Evolutionary conservation across 768 basidiomycete species (phyloP).

Genomic region (Lactifluus rugatus): DNA sequence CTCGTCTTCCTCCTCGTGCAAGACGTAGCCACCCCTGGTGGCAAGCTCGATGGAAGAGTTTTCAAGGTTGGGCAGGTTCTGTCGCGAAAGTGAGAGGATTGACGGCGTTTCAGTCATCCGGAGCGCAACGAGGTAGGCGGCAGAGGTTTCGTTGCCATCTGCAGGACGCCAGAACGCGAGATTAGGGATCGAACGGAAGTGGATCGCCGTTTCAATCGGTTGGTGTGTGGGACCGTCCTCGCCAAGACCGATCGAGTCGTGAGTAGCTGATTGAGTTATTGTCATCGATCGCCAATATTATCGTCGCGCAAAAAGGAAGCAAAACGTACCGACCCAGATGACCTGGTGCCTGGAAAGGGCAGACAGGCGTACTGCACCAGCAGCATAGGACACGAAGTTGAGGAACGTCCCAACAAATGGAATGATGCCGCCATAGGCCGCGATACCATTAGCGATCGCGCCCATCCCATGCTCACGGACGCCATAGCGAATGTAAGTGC

Average conservation of each 20-base stretch:
- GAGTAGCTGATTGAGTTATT: constrained; percentile 50
- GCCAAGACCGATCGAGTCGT: constrained; percentile 88
- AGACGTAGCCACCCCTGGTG: constrained; percentile 77
- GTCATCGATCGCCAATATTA: background rate
- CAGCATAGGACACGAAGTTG: constrained; percentile 91
- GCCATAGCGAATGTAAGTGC: constrained; percentile 92
- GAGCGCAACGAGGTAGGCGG: constrained; percentile 76
- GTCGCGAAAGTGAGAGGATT: constrained; percentile 71
- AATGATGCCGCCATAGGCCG: constrained; percentile 84
- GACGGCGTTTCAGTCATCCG: constrained; percentile 71
- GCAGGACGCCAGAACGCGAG: constrained; percentile 88
- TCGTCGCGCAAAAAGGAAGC: background rate
- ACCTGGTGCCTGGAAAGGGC: constrained; percentile 85
- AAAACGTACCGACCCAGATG: constrained; percentile 77
- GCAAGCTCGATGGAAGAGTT: constrained; percentile 81
- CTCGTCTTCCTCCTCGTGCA: constrained; percentile 71
- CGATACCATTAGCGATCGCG: constrained; percentile 85
- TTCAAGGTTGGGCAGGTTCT: constrained; percentile 90
- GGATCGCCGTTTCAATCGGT: constrained; percentile 81
- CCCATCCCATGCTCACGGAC: constrained; percentile 97
- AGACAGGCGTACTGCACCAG: constrained; percentile 85
- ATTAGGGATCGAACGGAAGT: constrained; percentile 86
- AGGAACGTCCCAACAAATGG: constrained; percentile 91
- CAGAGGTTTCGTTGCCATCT: constrained; percentile 96
- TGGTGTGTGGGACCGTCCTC: constrained; percentile 97